Conservation (phyloP, 352 stramenopile species). For the Stramenopiles sp. region DNA sequence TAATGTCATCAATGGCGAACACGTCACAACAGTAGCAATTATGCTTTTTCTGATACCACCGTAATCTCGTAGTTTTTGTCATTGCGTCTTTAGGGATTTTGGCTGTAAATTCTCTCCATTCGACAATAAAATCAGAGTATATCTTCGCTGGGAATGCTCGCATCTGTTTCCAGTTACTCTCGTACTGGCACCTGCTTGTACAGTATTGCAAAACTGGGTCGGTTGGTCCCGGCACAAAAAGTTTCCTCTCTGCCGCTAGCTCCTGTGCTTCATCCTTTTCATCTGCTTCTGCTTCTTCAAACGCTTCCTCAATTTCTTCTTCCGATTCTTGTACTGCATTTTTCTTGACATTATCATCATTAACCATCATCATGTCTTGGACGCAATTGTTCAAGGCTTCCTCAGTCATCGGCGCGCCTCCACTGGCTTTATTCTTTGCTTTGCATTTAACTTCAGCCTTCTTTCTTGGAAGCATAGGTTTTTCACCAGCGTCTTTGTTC, state of each 20-base stretch:
- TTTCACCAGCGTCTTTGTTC: background rate
- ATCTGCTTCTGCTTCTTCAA: slow-evolving; percentile 8
- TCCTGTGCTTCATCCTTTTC: slow-evolving; percentile 5
- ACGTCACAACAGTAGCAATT: background rate
- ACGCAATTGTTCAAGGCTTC: slow-evolving; percentile 8
- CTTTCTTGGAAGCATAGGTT: background rate
- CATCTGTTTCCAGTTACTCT: slow-evolving; percentile 9
- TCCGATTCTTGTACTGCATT: background rate
- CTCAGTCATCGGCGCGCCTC: background rate
- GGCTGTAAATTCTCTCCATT: background rate
- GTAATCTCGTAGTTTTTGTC: background rate
- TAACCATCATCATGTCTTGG: slow-evolving; percentile 2
- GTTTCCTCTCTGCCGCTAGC: background rate
- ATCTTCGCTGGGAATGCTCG: background rate
- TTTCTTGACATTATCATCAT: background rate
- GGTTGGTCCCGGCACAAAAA: background rate
- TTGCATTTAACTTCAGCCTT: slow-evolving; percentile 1
- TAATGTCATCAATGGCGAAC: background rate
- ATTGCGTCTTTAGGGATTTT: background rate
- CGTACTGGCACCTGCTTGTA: background rate
- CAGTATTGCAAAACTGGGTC: slow-evolving; percentile 10
- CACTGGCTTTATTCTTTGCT: background rate
- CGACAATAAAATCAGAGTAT: background rate
- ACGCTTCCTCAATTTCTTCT: slow-evolving; percentile 4
- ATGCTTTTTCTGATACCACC: background rate